Conservation (phyloP, 2,329 filamentous ascomycete species). For the Grosmannia penicillata region DNA sequence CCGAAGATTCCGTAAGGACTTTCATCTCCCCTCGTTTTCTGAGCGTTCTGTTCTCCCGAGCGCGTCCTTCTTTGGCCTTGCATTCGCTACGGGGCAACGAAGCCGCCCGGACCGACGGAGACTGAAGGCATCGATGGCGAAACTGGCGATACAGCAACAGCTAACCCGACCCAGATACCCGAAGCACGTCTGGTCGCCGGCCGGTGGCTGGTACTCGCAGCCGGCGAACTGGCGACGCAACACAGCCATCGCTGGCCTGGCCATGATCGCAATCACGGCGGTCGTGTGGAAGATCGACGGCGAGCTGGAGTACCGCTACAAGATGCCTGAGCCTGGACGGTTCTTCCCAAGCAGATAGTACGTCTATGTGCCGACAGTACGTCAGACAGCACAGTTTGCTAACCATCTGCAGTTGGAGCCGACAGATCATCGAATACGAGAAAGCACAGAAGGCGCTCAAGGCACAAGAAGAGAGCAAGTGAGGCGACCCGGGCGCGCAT, state of each 20-base stretch:
- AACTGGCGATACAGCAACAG: too few species aligned
- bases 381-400: too few species aligned
- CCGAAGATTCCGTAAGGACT: slow-evolving; percentile 41
- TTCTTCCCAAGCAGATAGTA: slow-evolving; percentile 84
- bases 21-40: slow-evolving; percentile 9
- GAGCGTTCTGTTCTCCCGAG: too few species aligned
- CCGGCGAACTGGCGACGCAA: slow-evolving; percentile 92
- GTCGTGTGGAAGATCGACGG: slow-evolving; percentile 58
- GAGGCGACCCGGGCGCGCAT: too few species aligned
- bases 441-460: slow-evolving; percentile 20
- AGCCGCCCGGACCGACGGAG: not conserved
- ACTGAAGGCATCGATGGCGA: not conserved
- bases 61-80: not conserved
- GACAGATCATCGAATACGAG: slow-evolving; percentile 30
- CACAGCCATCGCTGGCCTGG: slow-evolving; percentile 34
- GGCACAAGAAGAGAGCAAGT: slow-evolving; percentile 10
- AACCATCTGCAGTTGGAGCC: slow-evolving; percentile 23
- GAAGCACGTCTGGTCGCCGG: slow-evolving; percentile 98
- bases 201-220: slow-evolving; percentile 95
- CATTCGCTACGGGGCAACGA: not conserved
- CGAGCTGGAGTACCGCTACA: slow-evolving; percentile 55
- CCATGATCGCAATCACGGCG: slow-evolving; percentile 45
- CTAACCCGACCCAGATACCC: slow-evolving; percentile 51
- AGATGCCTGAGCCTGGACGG: slow-evolving; percentile 62
- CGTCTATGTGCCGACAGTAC: too few species aligned